A percentile compares a stretch with the other conserved stretches of the same genome.
Evolutionary conservation across 2,329 filamentous ascomycete species (phyloP).

Genomic region (Pestalotiopsis sp.): DNA sequence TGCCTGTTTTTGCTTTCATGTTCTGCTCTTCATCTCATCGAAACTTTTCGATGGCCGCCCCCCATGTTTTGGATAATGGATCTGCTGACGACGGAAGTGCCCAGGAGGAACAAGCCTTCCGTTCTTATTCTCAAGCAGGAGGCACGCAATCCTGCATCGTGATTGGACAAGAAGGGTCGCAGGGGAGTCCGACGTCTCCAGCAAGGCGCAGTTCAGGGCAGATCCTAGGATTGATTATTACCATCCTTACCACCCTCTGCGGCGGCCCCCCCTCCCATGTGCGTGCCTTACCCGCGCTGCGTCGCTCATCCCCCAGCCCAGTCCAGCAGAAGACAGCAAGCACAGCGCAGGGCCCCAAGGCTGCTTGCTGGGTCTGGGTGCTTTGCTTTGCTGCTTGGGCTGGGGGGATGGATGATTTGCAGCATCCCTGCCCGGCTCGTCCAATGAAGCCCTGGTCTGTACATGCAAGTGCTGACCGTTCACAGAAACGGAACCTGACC

Average conservation of each 20-base stretch:
- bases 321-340: too few species aligned
- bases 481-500: slow-evolving; percentile 3
- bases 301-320: neutral
- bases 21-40: neutral
- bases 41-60: neutral
- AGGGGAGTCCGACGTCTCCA: neutral
- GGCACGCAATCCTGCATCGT: neutral
- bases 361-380: neutral
- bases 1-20: neutral
- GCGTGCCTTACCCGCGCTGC: slow-evolving; percentile 9
- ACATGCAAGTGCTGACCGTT: slow-evolving; percentile 11
- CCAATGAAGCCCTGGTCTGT: slow-evolving; percentile 1
- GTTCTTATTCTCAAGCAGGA: neutral
- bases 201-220: slow-evolving; percentile 10
- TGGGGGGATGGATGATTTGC: slow-evolving; percentile 8
- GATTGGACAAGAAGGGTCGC: neutral
- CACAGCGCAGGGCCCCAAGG: neutral
- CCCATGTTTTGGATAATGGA: slow-evolving; percentile 2
- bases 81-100: neutral
- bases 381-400: neutral
- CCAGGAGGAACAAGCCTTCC: slow-evolving; percentile 5
- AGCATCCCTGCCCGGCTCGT: slow-evolving; percentile 1
- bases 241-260: slow-evolving; percentile 6
- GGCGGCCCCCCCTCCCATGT: neutral
- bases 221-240: slow-evolving; percentile 5